These are phyloP conservation scores for Phytophthora pisi DNA, from an alignment of 352 stramenopile species.

Conservation along the genomic window DNA sequence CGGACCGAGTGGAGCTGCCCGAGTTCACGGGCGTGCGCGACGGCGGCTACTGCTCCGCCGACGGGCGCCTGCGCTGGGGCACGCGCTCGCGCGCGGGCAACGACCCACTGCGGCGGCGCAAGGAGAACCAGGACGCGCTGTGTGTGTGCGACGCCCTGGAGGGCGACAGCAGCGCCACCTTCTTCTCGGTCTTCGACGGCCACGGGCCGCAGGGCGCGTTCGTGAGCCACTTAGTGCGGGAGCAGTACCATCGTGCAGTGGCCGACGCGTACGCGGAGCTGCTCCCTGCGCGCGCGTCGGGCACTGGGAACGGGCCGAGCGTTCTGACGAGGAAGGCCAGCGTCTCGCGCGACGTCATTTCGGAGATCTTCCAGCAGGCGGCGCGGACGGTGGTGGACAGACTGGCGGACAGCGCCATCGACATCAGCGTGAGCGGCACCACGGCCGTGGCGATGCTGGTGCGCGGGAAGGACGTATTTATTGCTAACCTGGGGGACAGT, in stretches of 20 bases:
- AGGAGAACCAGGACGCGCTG: conserved; percentile 86
- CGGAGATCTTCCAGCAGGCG: conserved; percentile 60
- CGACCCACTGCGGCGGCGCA: conserved; percentile 75
- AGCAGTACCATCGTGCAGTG: conserved; percentile 65
- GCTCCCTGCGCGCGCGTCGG: conserved; percentile 13
- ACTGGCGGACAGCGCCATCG: conserved; percentile 56
- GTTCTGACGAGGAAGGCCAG: conserved; percentile 12
- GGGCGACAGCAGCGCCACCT: conserved; percentile 50
- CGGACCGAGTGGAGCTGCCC: conserved; percentile 52
- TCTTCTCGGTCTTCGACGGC: conserved; percentile 83
- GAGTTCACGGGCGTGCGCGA: conserved; percentile 67
- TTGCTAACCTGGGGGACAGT: conserved; percentile 80
- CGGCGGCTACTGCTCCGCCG: conserved; percentile 56
- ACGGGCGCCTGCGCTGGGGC: conserved; percentile 60
- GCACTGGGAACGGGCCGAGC: neutral
- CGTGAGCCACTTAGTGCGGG: conserved; percentile 75
- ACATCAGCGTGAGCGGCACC: conserved; percentile 81
- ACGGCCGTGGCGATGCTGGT: conserved; percentile 74
- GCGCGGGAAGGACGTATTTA: conserved; percentile 61
- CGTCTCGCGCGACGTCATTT: conserved; percentile 49
- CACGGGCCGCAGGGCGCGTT: conserved; percentile 77
- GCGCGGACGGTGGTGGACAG: conserved; percentile 44
- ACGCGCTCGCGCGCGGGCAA: conserved; percentile 63
- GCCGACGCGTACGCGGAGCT: conserved; percentile 47
- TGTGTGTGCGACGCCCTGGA: conserved; percentile 61